Base-by-base conservation (phyloP, 495 filamentous ascomycete genomes). In the Sporormia fimetaria region DNA sequence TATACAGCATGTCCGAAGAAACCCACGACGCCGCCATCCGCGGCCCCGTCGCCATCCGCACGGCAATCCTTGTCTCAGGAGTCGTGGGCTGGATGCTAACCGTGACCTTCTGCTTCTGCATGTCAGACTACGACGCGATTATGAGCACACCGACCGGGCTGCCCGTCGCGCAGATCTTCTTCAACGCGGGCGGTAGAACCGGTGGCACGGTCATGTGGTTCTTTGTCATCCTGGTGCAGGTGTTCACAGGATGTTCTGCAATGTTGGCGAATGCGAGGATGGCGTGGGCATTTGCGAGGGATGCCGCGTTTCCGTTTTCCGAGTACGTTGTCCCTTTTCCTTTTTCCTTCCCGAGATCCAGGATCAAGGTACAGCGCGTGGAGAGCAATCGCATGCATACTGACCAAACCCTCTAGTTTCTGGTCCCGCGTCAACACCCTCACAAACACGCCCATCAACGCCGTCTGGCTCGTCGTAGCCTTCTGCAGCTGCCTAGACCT, bases 241-340 rank as follows among this genome's bases (percentile, higher is more conserved):
- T 78, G 56, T 81, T 83, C 59, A 81, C 78, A 7, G 76, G 78
- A 7, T 78, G 76, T 38, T 75, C 76, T 10, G 78, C 78, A 6
- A 74, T 81, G 74, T 51, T 83, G 21, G 78, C 77, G 42, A 75
- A 80, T 51, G 80, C 78, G 8, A 62, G 78, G 45, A 83, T 83
- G 78, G 76, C 77, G 4, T 83, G 74, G 52, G 78, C 78, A 3
- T 83, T 83, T 60, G 71, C 78, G 20, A 65, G 78, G 24, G 78
- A 83, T 44, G 69, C 74, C n/a, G 78, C 74, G 0, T 63, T 83
- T 15, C 78, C 78, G 10, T 80, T 80, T 46, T 82, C 78, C 3
- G 54, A 57, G 71, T 77, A 64, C 30, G 59, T 44, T 17, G 21
- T 11, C 9, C 2, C 9, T 34, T 29, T 4, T 21, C 6, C 5